Percentiles rank a stretch among this genome's conserved stretches.
These are phyloP conservation scores for Tausonia pullulans DNA, from an alignment of 1,284 basidiomycete species.

Conservation along the genomic window DNA sequence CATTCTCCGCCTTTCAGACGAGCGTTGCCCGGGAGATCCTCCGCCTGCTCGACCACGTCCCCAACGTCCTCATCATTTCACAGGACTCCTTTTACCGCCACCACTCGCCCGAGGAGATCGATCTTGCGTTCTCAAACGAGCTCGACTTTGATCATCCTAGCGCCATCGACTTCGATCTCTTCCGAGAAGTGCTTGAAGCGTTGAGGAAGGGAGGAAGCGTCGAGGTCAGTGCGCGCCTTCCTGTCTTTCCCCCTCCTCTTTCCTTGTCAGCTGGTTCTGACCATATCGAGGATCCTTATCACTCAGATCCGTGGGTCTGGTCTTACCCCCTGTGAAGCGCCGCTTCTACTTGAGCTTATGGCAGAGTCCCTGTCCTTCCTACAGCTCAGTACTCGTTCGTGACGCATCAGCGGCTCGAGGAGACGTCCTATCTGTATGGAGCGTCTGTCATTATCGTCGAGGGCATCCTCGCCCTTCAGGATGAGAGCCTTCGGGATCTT, in stretches of 20 bases:
- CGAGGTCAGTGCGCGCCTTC: conserved; percentile 4
- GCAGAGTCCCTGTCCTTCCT: conserved; percentile 46
- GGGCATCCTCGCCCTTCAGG: conserved; percentile 83
- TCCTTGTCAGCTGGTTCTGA: background rate
- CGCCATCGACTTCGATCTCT: conserved; percentile 81
- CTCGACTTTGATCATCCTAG: conserved; percentile 91
- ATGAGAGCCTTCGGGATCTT: conserved; percentile 60
- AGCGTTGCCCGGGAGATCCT: conserved; percentile 84
- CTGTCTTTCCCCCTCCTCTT: background rate
- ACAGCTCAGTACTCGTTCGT: conserved; percentile 78
- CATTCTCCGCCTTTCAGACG: conserved; percentile 45
- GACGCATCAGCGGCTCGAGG: conserved; percentile 73
- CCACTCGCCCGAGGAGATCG: conserved; percentile 64
- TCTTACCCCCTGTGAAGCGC: background rate
- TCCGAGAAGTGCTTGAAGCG: conserved; percentile 48
- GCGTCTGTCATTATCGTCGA: conserved; percentile 92
- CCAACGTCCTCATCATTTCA: conserved; percentile 73
- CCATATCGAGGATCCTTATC: conserved; percentile 5
- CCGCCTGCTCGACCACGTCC: conserved; percentile 65
- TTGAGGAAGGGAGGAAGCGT: conserved; percentile 17
- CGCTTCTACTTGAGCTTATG: conserved; percentile 80
- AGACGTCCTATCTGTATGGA: conserved; percentile 87
- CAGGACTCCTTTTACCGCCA: conserved; percentile 90
- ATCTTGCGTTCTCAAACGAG: conserved; percentile 68
- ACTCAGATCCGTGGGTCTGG: conserved; percentile 3